phyloP scores from a whole-genome alignment of 140 eudicot genomes.

The Flaveria floridana region DNA sequence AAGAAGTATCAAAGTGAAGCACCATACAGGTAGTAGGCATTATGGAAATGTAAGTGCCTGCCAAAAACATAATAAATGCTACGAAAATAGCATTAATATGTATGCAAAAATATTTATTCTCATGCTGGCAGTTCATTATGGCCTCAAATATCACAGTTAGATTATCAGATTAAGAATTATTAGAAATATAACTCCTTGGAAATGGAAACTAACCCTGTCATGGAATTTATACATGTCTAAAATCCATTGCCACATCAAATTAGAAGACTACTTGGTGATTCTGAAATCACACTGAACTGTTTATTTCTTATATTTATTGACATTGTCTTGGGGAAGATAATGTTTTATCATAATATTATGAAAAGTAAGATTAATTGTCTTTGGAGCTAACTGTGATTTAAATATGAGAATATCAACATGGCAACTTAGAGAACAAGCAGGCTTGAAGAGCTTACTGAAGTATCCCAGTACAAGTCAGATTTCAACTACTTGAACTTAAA shows the following conservation, averaged over 20 bases:
- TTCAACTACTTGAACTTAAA: not conserved
- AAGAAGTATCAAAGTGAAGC: not conserved
- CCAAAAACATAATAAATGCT: not conserved
- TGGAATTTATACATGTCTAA: not conserved
- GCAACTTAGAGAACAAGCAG: not conserved
- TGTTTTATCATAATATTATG: not conserved
- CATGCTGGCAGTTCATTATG: not conserved
- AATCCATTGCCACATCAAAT: not conserved
- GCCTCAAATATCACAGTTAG: not conserved
- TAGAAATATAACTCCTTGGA: not conserved
- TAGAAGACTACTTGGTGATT: not conserved
- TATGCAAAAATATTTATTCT: not conserved
- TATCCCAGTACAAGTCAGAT: not conserved
- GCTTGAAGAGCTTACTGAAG: not conserved
- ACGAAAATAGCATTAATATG: too few relatives aligned
- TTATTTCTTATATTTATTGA: not conserved
- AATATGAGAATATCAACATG: not conserved
- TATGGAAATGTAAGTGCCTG: not conserved
- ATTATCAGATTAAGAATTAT: not conserved
- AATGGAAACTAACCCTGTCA: not conserved
- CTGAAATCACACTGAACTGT: not conserved
- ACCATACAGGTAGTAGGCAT: not conserved
- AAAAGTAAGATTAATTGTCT: not conserved
- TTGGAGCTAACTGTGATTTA: not conserved
- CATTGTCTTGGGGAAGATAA: not conserved